Base-by-base conservation (phyloP, 495 filamentous ascomycete genomes). In the Pyrenopolyporus hunteri region DNA sequence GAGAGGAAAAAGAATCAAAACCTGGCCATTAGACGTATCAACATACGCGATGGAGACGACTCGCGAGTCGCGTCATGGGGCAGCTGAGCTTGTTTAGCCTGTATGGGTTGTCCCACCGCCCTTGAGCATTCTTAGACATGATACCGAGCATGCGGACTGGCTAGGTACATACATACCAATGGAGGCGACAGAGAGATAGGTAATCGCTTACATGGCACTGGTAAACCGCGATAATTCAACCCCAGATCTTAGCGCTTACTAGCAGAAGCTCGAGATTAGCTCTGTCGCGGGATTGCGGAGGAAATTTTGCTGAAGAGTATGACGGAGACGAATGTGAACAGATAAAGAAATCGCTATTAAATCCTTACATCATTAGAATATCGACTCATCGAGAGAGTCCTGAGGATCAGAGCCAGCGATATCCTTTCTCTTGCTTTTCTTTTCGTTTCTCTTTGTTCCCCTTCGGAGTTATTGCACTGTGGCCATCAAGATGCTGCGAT, bases 401-500 rank as follows among this genome's bases (percentile, higher is more conserved):
- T 9, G 7, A 3, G 26, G 23, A 29, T 46, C 14, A 28, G 43
- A 33, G 35, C n/a, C n/a, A 32, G 35, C 45, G 33, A 16, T 29
- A 13, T 20, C 16, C 19, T 5, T 13, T 25, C 11, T 28, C 16
- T 26, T 28, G 3, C 23, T 45, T 39, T 16, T 17, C 19, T 39
- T 19, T 16, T 17, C 13, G 8, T 6, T 13, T 17, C 11, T 22
- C 23, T n/a, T n/a, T n/a, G n/a, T n/a, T n/a, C n/a, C n/a, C n/a
- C n/a, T n/a, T n/a, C n/a, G n/a, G n/a, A n/a, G n/a, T n/a, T n/a
- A n/a, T n/a, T n/a, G n/a, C n/a, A n/a, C n/a, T 6, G 20, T 8
- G n/a, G 13, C 23, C 11, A 4, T 31, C 44, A 57, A 52, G 26
- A 66, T 66, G 63, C 11, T 55, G 2, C 8, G 52, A 43, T 59